Conservation (phyloP, 1,139 yeast species). For the Schwanniomyces etchellsii region DNA sequence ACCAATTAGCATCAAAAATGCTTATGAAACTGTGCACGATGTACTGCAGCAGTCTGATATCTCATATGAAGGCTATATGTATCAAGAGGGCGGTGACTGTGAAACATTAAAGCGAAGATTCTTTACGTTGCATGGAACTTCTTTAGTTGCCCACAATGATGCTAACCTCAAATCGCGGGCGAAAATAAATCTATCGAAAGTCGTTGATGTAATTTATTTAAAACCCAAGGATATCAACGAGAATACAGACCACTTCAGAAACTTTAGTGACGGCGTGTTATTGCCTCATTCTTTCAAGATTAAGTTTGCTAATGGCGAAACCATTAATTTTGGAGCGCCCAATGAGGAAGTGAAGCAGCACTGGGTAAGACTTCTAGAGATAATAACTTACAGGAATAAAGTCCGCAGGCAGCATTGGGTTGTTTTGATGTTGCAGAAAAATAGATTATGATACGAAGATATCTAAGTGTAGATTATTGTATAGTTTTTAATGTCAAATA, state of each 20-base stretch:
- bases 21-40: slow-evolving; percentile 47
- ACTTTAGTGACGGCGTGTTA: slow-evolving; percentile 58
- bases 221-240: slow-evolving; percentile 32
- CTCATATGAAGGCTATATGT: slow-evolving; percentile 54
- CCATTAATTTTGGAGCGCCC: slow-evolving; percentile 67
- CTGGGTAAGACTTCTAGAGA: slow-evolving; percentile 55
- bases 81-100: slow-evolving; percentile 80
- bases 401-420: slow-evolving; percentile 71
- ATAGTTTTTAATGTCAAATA: not conserved
- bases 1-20: slow-evolving; percentile 61
- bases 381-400: slow-evolving; percentile 48
- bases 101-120: slow-evolving; percentile 56
- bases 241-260: slow-evolving; percentile 36
- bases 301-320: slow-evolving; percentile 61
- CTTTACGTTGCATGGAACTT: slow-evolving; percentile 56
- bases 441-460: not conserved
- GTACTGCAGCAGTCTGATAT: slow-evolving; percentile 33
- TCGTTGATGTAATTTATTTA: slow-evolving; percentile 47
- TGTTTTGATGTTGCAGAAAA: slow-evolving; percentile 31
- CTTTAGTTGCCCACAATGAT: slow-evolving; percentile 63
- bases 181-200: slow-evolving; percentile 59
- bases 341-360: slow-evolving; percentile 44
- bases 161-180: slow-evolving; percentile 58
- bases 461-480: too few relatives aligned
- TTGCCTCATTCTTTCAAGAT: slow-evolving; percentile 63